Percentiles rank a stretch among this genome's conserved stretches.
These are phyloP conservation scores for Xanthoparmelia taractica DNA, from an alignment of 495 filamentous ascomycete genomes.

Conservation along the genomic window DNA sequence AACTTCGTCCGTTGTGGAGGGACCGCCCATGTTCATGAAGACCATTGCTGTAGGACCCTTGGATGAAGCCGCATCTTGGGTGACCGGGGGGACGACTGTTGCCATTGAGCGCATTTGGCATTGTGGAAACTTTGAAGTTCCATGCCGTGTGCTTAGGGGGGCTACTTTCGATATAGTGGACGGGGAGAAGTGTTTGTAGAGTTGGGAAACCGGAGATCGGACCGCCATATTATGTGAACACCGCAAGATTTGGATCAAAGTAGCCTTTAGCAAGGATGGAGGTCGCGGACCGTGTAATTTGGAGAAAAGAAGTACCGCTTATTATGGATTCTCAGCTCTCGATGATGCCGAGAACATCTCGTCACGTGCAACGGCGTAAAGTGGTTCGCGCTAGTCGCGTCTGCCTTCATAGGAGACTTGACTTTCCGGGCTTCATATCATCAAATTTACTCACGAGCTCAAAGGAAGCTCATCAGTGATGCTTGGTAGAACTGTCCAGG, in stretches of 20 bases:
- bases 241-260: background rate
- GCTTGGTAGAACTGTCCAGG: background rate
- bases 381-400: constrained; percentile 14
- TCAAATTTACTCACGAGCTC: background rate
- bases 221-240: constrained; percentile 9
- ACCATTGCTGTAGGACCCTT: constrained; percentile 88
- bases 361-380: constrained; percentile 5
- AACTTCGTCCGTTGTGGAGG: constrained; percentile 80
- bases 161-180: background rate
- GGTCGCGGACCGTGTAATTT: background rate
- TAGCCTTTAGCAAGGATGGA: background rate
- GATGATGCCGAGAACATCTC: background rate
- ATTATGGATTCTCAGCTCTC: background rate
- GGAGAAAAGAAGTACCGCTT: background rate
- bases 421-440: background rate
- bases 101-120: constrained; percentile 44
- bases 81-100: constrained; percentile 65
- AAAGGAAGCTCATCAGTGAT: background rate
- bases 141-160: background rate
- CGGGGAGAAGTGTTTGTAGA: constrained; percentile 3
- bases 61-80: constrained; percentile 54
- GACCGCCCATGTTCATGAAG: constrained; percentile 98
- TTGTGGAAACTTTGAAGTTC: background rate
- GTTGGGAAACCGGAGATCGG: constrained; percentile 2
- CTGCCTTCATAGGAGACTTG: background rate